Evolutionary conservation across 2,329 filamentous ascomycete species (phyloP).

Genomic region (Colletotrichum zoysiae): DNA sequence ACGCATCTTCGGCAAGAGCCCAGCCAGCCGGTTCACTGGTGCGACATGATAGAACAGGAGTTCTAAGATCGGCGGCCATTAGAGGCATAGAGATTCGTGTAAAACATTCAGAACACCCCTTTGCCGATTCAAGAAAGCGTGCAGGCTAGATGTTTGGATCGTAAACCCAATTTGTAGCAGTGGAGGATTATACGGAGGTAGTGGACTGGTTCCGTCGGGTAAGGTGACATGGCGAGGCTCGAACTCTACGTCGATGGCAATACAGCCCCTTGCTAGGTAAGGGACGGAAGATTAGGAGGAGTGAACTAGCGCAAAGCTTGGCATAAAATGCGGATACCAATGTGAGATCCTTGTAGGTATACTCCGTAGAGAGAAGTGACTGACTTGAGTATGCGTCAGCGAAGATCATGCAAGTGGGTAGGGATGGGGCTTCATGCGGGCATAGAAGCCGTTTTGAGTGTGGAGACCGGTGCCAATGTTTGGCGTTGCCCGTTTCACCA

Average conservation of each 20-base stretch:
- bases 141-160: conserved; percentile 9
- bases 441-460: conserved; percentile 35
- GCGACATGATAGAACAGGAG: conserved; percentile 23
- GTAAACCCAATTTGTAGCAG: conserved; percentile 27
- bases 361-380: conserved; percentile 8
- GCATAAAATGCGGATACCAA: conserved; percentile 15
- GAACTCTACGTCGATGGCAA: not conserved
- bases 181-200: not conserved
- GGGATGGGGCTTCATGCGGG: conserved; percentile 33
- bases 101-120: conserved; percentile 7
- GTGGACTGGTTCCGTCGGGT: not conserved
- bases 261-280: conserved; percentile 8
- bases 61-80: not conserved
- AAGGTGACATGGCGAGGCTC: conserved; percentile 1
- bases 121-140: conserved; percentile 14
- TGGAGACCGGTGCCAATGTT: conserved; percentile 34
- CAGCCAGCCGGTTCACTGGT: not conserved
- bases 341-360: conserved; percentile 6
- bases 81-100: not conserved
- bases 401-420: conserved; percentile 41
- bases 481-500: conserved; percentile 34
- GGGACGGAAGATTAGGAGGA: conserved; percentile 26
- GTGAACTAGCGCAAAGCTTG: conserved; percentile 31
- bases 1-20: not conserved
- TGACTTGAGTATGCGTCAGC: conserved; percentile 29